Evolutionary conservation across 129 eudicot species (phyloP).

Genomic region (Silybum marianum): DNA sequence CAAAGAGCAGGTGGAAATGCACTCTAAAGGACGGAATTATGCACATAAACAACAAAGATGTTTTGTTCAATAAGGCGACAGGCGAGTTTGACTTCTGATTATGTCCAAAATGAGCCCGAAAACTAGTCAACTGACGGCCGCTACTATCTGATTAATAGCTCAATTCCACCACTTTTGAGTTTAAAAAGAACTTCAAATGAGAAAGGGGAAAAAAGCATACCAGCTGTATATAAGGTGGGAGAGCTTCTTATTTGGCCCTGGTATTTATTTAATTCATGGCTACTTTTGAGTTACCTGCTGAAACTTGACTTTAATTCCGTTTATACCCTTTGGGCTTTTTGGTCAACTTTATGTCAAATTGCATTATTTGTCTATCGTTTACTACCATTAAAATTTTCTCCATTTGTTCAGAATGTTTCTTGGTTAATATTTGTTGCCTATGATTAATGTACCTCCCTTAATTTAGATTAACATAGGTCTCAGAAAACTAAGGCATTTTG

Average conservation of each 20-base stretch:
- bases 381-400: background rate
- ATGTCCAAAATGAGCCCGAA: slow-evolving; percentile 20
- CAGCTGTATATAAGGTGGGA: slow-evolving; percentile 67
- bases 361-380: slow-evolving; percentile 27
- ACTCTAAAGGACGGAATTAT: slow-evolving; percentile 96
- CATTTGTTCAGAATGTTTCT: background rate
- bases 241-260: slow-evolving; percentile 47
- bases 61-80: slow-evolving; percentile 93
- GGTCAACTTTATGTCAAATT: slow-evolving; percentile 33
- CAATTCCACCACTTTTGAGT: slow-evolving; percentile 30
- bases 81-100: slow-evolving; percentile 95
- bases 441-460: background rate
- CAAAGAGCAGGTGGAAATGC: slow-evolving; percentile 99
- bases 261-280: slow-evolving; percentile 41
- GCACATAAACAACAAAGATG: slow-evolving; percentile 86
- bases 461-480: background rate
- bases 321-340: slow-evolving; percentile 42
- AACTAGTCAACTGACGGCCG: slow-evolving; percentile 16
- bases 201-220: slow-evolving; percentile 39
- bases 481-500: background rate
- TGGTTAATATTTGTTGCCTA: background rate
- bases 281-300: slow-evolving; percentile 23
- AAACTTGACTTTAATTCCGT: slow-evolving; percentile 29
- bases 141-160: slow-evolving; percentile 20
- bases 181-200: slow-evolving; percentile 20